Conservation (phyloP, 1,284 basidiomycete species). For the Cutaneotrichosporon cavernicola region DNA sequence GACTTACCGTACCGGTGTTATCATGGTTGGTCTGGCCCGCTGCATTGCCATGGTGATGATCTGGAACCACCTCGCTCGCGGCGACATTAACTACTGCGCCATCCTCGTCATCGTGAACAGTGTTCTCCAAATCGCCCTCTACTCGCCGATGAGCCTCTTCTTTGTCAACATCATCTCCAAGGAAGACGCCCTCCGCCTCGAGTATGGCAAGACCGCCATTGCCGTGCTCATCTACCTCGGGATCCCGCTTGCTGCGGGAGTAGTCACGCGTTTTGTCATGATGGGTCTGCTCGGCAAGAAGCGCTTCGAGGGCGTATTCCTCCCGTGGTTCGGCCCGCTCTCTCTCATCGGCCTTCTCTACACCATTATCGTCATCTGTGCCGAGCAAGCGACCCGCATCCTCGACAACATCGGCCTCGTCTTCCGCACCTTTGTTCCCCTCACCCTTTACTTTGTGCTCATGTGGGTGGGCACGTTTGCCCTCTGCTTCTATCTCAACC, state of each 20-base stretch:
- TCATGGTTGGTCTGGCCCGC: slow-evolving; percentile 62
- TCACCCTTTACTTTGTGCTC: slow-evolving; percentile 72
- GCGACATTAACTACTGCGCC: slow-evolving; percentile 74
- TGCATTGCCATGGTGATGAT: slow-evolving; percentile 76
- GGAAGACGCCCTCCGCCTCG: slow-evolving; percentile 57
- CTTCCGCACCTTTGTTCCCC: slow-evolving; percentile 75
- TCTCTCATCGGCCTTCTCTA: slow-evolving; percentile 70
- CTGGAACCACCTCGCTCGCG: slow-evolving; percentile 76
- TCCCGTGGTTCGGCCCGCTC: slow-evolving; percentile 68
- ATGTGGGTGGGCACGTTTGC: slow-evolving; percentile 71
- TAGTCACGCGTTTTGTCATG: slow-evolving; percentile 65
- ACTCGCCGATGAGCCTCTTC: slow-evolving; percentile 70
- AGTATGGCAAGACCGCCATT: slow-evolving; percentile 69
- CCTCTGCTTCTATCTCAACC: slow-evolving; percentile 59
- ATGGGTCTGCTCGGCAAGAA: slow-evolving; percentile 57
- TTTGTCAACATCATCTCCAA: slow-evolving; percentile 72
- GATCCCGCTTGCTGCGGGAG: slow-evolving; percentile 66
- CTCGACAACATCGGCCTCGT: slow-evolving; percentile 67
- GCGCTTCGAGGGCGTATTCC: slow-evolving; percentile 61
- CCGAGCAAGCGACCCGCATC: slow-evolving; percentile 66
- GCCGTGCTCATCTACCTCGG: slow-evolving; percentile 72
- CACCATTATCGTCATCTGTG: slow-evolving; percentile 66
- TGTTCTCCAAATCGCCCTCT: slow-evolving; percentile 71
- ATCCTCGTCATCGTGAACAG: slow-evolving; percentile 62
- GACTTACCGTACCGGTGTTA: slow-evolving; percentile 57